Conservation (phyloP, 768 basidiomycete genomes). For the Tephrocybe rancida region DNA sequence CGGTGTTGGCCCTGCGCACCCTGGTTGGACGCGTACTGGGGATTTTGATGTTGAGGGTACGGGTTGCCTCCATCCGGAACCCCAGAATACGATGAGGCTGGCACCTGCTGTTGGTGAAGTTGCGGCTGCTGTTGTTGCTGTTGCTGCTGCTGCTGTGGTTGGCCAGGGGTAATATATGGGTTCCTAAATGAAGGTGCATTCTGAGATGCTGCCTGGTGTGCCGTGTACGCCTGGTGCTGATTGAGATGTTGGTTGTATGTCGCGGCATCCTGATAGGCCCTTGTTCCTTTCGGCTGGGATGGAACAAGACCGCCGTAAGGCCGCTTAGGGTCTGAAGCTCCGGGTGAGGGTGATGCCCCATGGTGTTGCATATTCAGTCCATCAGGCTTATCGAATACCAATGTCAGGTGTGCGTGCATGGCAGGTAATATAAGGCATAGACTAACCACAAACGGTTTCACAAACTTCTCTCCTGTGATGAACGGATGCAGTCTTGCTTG, state of each 20-base stretch:
- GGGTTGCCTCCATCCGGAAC: constrained; percentile 31
- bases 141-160: constrained; percentile 39
- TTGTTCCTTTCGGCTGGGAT: constrained; percentile 82
- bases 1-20: constrained; percentile 39
- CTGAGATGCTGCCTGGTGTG: constrained; percentile 77
- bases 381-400: constrained; percentile 46
- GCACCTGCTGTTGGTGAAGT: constrained; percentile 35
- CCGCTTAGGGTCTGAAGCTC: constrained; percentile 69
- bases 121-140: constrained; percentile 27
- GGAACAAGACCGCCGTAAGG: constrained; percentile 93
- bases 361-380: constrained; percentile 39
- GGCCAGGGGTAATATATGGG: constrained; percentile 69
- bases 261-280: constrained; percentile 91
- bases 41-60: constrained; percentile 34
- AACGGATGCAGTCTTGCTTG: constrained; percentile 96
- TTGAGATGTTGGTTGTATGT: constrained; percentile 93
- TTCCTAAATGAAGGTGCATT: constrained; percentile 77
- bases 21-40: constrained; percentile 38
- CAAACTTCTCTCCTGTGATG: constrained; percentile 96
- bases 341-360: constrained; percentile 25
- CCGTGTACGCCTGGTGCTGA: constrained; percentile 92
- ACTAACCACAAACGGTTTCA: constrained; percentile 81
- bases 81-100: constrained; percentile 30
- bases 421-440: constrained; percentile 8
- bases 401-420: constrained; percentile 1